These are phyloP conservation scores for Lachancea kluyveri DNA, from an alignment of 805 yeast species.

Conservation along the genomic window DNA sequence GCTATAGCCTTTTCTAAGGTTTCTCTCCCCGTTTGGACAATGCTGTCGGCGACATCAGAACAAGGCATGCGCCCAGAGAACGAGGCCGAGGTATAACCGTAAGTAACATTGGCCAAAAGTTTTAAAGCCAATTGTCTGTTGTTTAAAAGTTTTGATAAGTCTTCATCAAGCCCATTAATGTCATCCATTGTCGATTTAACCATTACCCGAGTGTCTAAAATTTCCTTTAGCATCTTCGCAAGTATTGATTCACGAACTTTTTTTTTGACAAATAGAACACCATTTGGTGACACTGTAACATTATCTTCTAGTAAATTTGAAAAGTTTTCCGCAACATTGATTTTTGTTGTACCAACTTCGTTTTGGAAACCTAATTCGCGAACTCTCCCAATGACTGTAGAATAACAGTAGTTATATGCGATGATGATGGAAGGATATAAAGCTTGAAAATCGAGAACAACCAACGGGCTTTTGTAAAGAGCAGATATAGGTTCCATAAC, in stretches of 20 bases:
- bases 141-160: conserved; percentile 51
- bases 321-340: conserved; percentile 52
- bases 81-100: conserved; percentile 92
- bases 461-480: conserved; percentile 80
- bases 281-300: conserved; percentile 77
- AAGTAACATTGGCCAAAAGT: conserved; percentile 89
- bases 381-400: conserved; percentile 62
- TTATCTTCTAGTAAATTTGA: conserved; percentile 47
- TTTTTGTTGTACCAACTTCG: conserved; percentile 44
- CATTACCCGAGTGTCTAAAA: conserved; percentile 72
- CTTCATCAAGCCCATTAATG: conserved; percentile 36
- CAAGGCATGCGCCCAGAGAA: conserved; percentile 98
- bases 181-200: conserved; percentile 68
- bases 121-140: conserved; percentile 84
- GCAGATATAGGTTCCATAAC: conserved; percentile 89
- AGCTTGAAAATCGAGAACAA: conserved; percentile 90
- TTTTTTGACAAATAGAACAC: conserved; percentile 66
- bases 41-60: conserved; percentile 89
- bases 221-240: conserved; percentile 79
- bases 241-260: conserved; percentile 62
- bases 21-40: conserved; percentile 88
- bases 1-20: conserved; percentile 66
- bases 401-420: conserved; percentile 84
- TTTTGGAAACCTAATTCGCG: conserved; percentile 46
- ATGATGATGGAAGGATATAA: conserved; percentile 88